Evolutionary conservation across 2,329 filamentous ascomycete genomes (phyloP), one percentile per base, ranked within the genome.

Genomic region (Drechslerella stenobrocha): DNA sequence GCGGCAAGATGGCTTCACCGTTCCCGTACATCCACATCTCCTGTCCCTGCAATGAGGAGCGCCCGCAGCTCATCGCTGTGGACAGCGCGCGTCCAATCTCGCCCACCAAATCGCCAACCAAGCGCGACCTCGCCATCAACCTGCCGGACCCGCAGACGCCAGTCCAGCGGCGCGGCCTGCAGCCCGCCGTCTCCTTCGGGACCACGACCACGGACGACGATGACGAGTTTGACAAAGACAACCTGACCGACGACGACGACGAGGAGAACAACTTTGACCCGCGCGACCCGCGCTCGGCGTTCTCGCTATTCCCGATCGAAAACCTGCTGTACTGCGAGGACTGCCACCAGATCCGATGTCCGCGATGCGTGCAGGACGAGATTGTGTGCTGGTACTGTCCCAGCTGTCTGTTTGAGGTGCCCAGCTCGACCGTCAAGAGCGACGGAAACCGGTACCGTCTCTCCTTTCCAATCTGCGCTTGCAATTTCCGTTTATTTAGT

Each of bases 281-380:
- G 1, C 85, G 88, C 73, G 86, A 87, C 67, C 84, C 88, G 13
- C 86, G 91, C 34, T 88, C 93, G 63, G 93, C 90, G 76, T 97
- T 90, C 80, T 91, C 90, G 71, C 81, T 98, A 28, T 96, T 92
- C 75, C 92, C 93, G 0, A 85, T 96, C 44, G 92, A 97, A 74
- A 87, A 96, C 75, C 83, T 98, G 23, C 82, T 97, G 37, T 98
- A 95, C 79, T 98, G 93, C 79, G 92, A 96, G 75, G 93, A 97
- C 76, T 98, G 93, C 76, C 90, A 95, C 75, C 88, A 96, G 77
- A 95, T 97, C 70, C 88, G 93, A 72, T 98, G 93, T 75, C 89
- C 90, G 3, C 82, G 90, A 78, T 98, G 93, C 75, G 88, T 95
- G 55, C 84, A 87, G 47, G 93, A 98, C 75, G 93, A 98, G 78